Evolutionary conservation across 176 grass and related monocot genomes (phyloP), one percentile per base, ranked within the genome.

Genomic region (Raddia distichophylla): DNA sequence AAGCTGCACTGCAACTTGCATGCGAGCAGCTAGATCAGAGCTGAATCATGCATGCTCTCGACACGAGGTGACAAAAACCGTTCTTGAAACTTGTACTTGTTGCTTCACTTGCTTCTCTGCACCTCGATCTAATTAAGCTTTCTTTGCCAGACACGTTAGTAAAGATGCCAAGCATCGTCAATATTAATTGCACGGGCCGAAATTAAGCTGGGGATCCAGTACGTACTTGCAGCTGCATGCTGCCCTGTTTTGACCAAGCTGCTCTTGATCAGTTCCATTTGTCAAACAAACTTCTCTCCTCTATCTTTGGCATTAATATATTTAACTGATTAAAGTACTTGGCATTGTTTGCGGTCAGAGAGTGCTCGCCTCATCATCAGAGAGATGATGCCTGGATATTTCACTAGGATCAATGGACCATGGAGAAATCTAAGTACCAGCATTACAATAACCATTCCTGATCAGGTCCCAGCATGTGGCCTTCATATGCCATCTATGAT

Each of bases 11-110:
- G 79, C 72, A 87, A 46, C 83, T 71, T 55, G 46, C 47, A 83
- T 27, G 27, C 40, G 46, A 1, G 13, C 13, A 14, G 10, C 33
- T 60, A 57, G 49, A 71, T 69, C 55, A 51, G 60, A 60, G 59
- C 61, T 42, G 69, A 75, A 79, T 67, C 80, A 75, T 74, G 57
- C 66, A 61, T 85, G 70, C 62, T 88, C 35, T 40, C 53, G 46
- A 1, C n/a, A 52, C 7, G 12, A 74, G 81, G 75, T 73, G 60
- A 61, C 64, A 77, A 44, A 68, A 32, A 37, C 71, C 0, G 3
- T 45, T 64, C 62, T 85, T 43, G 76, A 84, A 81, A 85, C 87
- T 81, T 81, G 81, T 35, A 79, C 32, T 59, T 3, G 54, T 60
- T 68, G 69, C 46, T 68, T 77, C 52, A 12, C 51, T 51, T 42